phyloP scores from a whole-genome alignment of 2,329 filamentous ascomycete species.

The Fusarium nisikadoi region DNA sequence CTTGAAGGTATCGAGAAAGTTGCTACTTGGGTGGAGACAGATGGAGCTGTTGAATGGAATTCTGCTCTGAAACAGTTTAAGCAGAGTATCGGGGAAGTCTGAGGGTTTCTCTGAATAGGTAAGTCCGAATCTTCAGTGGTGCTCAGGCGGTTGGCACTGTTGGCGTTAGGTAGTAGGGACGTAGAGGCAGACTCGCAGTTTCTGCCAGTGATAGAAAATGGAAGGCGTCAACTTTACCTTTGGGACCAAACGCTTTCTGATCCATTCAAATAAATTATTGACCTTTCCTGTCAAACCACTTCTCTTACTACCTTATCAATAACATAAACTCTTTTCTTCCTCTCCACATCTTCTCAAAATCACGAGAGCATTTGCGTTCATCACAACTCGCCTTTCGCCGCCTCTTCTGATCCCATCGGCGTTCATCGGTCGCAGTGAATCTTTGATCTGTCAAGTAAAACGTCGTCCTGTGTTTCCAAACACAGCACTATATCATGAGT shows the following conservation, averaged over 20 bases:
- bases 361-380: neutral
- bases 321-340: neutral
- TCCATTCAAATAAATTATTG: neutral
- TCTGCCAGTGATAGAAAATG: conserved; percentile 7
- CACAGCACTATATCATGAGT: neutral
- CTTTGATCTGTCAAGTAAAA: neutral
- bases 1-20: conserved; percentile 56
- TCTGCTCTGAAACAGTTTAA: conserved; percentile 61
- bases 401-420: neutral
- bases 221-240: neutral
- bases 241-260: neutral
- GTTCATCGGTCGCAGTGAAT: neutral
- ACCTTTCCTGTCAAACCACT: neutral
- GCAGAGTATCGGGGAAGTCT: conserved; percentile 43
- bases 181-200: neutral
- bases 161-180: neutral
- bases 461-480: neutral
- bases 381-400: neutral
- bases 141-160: neutral
- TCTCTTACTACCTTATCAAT: neutral
- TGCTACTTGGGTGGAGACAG: conserved; percentile 55
- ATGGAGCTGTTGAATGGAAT: conserved; percentile 61
- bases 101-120: neutral
- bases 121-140: neutral
- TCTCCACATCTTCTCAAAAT: neutral